Conservation (phyloP, 2,329 filamentous ascomycete species). For the Penicillium janthinellum region DNA sequence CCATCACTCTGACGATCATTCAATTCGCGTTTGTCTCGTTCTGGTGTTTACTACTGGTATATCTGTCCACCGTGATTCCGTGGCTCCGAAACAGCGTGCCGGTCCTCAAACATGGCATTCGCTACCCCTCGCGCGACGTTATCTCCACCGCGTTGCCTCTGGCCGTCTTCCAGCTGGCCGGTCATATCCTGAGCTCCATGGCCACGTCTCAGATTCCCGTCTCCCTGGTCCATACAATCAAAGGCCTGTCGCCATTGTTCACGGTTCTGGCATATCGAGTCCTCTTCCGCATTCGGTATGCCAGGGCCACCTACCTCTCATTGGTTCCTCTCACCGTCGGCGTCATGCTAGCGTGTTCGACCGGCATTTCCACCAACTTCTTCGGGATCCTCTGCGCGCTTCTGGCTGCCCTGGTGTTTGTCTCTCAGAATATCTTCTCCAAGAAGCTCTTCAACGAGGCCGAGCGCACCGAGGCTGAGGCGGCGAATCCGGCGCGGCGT, state of each 20-base stretch:
- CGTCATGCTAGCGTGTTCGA: constrained; percentile 95
- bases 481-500: constrained; percentile 60
- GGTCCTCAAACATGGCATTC: constrained; percentile 80
- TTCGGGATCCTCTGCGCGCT: constrained; percentile 89
- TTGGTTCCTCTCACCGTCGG: constrained; percentile 88
- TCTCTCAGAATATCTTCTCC: constrained; percentile 97
- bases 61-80: constrained; percentile 73
- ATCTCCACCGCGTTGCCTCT: constrained; percentile 87
- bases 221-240: constrained; percentile 96
- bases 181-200: constrained; percentile 90
- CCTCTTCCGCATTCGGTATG: constrained; percentile 86
- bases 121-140: constrained; percentile 76
- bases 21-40: constrained; percentile 92
- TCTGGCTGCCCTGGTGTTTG: constrained; percentile 88
- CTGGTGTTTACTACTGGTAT: constrained; percentile 80
- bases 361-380: constrained; percentile 84
- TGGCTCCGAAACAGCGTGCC: constrained; percentile 70
- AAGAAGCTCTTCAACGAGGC: constrained; percentile 98
- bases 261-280: constrained; percentile 91
- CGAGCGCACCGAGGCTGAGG: constrained; percentile 77
- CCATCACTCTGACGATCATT: constrained; percentile 85
- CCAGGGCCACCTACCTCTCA: constrained; percentile 81
- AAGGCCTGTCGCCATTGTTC: constrained; percentile 92
- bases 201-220: constrained; percentile 94
- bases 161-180: constrained; percentile 87